Evolutionary conservation across 257 asterid genomes (phyloP), one percentile per base, ranked within the genome.

Genomic region (Nicotiana tomentosiformis): DNA sequence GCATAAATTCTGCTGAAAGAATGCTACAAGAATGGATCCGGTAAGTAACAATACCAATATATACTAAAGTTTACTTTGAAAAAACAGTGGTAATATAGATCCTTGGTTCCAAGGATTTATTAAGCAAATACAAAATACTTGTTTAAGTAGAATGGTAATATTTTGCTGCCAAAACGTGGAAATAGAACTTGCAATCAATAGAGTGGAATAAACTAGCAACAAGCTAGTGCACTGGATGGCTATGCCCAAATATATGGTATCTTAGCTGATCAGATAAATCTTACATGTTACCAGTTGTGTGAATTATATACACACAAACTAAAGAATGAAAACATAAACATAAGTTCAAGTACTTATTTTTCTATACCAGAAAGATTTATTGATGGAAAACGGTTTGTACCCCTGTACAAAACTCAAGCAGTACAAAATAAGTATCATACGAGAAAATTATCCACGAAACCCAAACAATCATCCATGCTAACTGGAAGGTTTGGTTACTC

Each of bases 1-100:
- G 97, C 87, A 93, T 85, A 90, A 96, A 96, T 87, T 96, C 99
- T 90, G 98, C 98, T 92, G 99, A 96, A 90, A 96, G 99, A 92
- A 96, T 92, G 96, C 99, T 96, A 94, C 98, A 96, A 92, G 86
- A 94, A 89, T 90, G 91, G 89, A 92, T 92, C 77, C 88, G 90
- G 89, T 91, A 84, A 93, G 96, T 91, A 91, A 91, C 88, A 84
- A 87, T 67, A 87, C 77, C 66, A 67, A 49, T 57, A 29, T 80
- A 62, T 23, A 78, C 23, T 16, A 55, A 30, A 67, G 20, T 43
- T 72, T 46, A 72, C 20, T 72, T 46, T 43, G 33, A 66, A 14
- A 69, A 79, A 20, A 68, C 4, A 57, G 35, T 43, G 37, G 37
- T 12, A 26, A 12, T 72, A 72, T 43, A 72, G 2, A 72, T 46